A percentile compares a stretch with the other conserved stretches of the same genome.
Evolutionary conservation across 495 filamentous ascomycete species (phyloP).

Genomic region (Podospora comata): DNA sequence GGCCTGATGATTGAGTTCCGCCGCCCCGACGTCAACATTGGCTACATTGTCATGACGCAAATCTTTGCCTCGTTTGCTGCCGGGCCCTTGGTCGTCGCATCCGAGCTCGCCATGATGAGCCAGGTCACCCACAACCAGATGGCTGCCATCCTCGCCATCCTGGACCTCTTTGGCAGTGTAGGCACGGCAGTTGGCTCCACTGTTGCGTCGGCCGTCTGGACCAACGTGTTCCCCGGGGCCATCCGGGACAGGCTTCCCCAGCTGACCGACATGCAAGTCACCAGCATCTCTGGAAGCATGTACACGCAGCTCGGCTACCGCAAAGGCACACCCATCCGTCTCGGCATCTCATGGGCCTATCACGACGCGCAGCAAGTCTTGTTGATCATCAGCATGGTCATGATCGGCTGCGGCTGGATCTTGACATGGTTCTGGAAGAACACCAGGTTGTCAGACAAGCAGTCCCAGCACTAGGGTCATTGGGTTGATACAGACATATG

Average conservation of each 20-base stretch:
- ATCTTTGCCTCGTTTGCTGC: constrained; percentile 72
- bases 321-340: constrained; percentile 46
- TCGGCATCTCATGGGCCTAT: constrained; percentile 55
- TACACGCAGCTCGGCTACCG: constrained; percentile 51
- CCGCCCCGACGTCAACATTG: constrained; percentile 48
- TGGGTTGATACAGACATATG: not conserved
- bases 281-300: constrained; percentile 54
- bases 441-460: constrained; percentile 52
- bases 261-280: constrained; percentile 37
- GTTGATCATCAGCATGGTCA: constrained; percentile 48
- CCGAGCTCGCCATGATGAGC: constrained; percentile 65
- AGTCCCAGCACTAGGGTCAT: constrained; percentile 9
- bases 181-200: constrained; percentile 62
- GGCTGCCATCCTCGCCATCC: constrained; percentile 59
- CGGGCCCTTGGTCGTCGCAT: constrained; percentile 52
- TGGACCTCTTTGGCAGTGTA: constrained; percentile 56
- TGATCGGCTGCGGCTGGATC: constrained; percentile 44
- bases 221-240: constrained; percentile 50
- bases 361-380: constrained; percentile 51
- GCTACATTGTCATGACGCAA: constrained; percentile 68
- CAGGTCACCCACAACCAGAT: constrained; percentile 60
- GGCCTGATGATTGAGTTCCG: constrained; percentile 55
- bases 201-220: constrained; percentile 64
- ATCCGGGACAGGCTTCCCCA: constrained; percentile 55
- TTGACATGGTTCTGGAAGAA: constrained; percentile 50